phyloP scores from a whole-genome alignment of 495 filamentous ascomycete species.

The Xylaria venustula region DNA sequence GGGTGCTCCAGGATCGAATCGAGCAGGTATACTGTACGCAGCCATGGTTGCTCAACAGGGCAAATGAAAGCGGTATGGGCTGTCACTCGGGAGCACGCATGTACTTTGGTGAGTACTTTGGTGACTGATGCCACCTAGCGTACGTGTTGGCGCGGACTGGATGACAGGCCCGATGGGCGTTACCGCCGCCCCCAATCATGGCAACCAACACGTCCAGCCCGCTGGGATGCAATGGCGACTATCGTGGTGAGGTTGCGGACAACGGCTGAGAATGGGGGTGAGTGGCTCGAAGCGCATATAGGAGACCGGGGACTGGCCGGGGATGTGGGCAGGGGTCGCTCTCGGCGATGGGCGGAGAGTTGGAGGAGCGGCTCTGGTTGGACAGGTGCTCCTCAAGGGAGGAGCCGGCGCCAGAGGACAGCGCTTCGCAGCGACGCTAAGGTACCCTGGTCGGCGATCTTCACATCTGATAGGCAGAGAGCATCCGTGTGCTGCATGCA shows the following conservation, averaged over 20 bases:
- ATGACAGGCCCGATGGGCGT: background rate
- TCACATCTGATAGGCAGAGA: constrained; percentile 26
- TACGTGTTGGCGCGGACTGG: too few species aligned
- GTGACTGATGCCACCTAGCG: too few species aligned
- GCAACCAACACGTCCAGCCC: background rate
- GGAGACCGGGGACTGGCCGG: background rate
- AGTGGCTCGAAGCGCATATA: background rate
- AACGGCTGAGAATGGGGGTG: too few species aligned
- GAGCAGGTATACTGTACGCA: background rate
- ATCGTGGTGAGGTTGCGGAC: constrained; percentile 24
- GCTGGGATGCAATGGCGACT: background rate
- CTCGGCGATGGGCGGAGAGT: constrained; percentile 22
- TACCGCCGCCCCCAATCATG: background rate
- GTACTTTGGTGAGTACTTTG: too few species aligned
- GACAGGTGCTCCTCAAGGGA: constrained; percentile 3
- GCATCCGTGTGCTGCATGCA: constrained; percentile 23
- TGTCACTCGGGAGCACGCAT: background rate
- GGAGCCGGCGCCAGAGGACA: constrained; percentile 28
- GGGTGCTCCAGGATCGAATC: background rate
- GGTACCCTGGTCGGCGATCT: constrained; percentile 26
- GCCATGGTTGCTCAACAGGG: background rate
- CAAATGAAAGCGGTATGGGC: background rate
- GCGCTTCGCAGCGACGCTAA: constrained; percentile 17
- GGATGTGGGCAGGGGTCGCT: background rate
- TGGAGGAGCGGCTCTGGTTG: constrained; percentile 27